Base-by-base conservation (phyloP, 1,284 basidiomycete species). In the Termitomyces sp. region DNA sequence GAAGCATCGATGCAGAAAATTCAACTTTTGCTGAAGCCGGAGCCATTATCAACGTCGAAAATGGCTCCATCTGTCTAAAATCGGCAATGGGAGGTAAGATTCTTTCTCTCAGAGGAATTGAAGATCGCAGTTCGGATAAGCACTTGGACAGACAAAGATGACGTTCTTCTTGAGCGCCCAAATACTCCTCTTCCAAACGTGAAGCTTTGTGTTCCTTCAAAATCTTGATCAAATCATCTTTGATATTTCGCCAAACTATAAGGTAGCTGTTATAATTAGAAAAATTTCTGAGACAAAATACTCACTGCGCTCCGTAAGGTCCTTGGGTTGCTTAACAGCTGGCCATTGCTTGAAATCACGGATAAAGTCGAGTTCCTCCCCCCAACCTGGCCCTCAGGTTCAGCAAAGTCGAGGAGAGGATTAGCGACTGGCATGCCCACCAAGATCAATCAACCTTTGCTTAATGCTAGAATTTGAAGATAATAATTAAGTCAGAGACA, bases 241-340 rank as follows among this genome's bases (percentile, higher is more conserved):
- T 55, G 15, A 51, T 51, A n/a, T 52, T 55, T 41, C 31, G 1
- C 54, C 54, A 55, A 15, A 52, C 54, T 55, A 13, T 10, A 9
- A 28, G 24, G n/a, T 41, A 13, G 9, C 9, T 21, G 31, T 46
- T 6, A 46, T 24, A 3, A 3, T 30, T 8, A 28, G 38, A 8
- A 9, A 39, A 4, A 7, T 9, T 39, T n/a, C 15, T 6, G 6
- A 8, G 7, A 10, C 31, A 15, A 15, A 3, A 13, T 31, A 15
- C 54, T 51, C 34, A 55, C 54, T 47, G 15, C 54, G 50, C 19
- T 55, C 54, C 17, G 54, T 51, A 13, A 55, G 54, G 31, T 46
- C 49, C 24, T 41, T 55, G 4, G 48, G 48, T 45, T 55, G 41
- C 8, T 39, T 50, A 13, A 55, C 48, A 17, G 42, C 45, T 15